Conservation (phyloP, 2,329 filamentous ascomycete species). For the Podosphaera fusca region DNA sequence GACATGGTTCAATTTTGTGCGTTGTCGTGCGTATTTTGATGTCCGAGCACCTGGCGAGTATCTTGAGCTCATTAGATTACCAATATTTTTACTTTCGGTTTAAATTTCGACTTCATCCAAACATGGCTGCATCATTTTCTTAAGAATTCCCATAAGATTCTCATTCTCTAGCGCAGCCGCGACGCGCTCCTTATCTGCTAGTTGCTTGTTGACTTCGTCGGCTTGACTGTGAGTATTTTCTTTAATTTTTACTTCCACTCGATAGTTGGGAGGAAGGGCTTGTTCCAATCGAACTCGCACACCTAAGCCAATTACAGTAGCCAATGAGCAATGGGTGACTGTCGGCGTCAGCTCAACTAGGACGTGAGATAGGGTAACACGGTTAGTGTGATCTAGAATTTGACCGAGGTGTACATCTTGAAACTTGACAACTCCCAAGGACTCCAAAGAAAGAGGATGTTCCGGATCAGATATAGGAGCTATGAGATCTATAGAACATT, state of each 20-base stretch:
- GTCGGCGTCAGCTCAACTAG: conserved; percentile 84
- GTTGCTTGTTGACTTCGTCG: conserved; percentile 89
- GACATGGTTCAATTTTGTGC: background rate
- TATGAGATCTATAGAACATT: conserved; percentile 49
- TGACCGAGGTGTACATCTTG: conserved; percentile 66
- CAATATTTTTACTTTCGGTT: background rate
- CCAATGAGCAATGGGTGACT: conserved; percentile 87
- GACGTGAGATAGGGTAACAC: conserved; percentile 43
- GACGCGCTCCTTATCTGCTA: conserved; percentile 89
- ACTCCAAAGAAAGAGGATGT: conserved; percentile 80
- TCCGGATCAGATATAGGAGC: conserved; percentile 90
- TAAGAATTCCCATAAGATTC: conserved; percentile 64
- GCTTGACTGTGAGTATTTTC: conserved; percentile 89
- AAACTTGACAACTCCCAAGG: conserved; percentile 87
- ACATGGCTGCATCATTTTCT: conserved; percentile 85
- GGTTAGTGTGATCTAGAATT: conserved; percentile 29
- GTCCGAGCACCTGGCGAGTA: background rate
- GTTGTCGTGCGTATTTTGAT: background rate
- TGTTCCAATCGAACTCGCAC: conserved; percentile 82
- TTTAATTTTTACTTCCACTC: conserved; percentile 83
- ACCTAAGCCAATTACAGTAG: conserved; percentile 85
- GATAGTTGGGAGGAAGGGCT: conserved; percentile 71
- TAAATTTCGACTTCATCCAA: conserved; percentile 14
- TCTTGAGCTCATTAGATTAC: background rate
- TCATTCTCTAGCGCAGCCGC: conserved; percentile 88